phyloP scores from a whole-genome alignment of 805 yeast genomes.

The Candida nemodendra region DNA sequence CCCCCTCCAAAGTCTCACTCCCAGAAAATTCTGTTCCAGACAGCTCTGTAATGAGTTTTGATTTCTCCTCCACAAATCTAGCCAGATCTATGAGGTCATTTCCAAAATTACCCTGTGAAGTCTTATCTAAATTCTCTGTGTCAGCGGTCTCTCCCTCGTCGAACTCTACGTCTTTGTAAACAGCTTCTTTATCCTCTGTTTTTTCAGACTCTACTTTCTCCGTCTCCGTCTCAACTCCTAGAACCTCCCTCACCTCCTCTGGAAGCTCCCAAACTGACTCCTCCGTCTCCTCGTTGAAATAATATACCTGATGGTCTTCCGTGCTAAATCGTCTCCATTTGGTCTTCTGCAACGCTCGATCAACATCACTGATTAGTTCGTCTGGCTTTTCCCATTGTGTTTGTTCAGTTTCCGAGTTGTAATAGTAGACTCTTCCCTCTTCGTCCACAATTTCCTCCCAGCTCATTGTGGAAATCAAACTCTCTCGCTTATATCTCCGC shows the following conservation, averaged over 20 bases:
- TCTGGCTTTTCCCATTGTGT: conserved; percentile 84
- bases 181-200: conserved; percentile 1
- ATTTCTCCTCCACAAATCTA: conserved; percentile 7
- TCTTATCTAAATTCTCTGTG: conserved; percentile 1
- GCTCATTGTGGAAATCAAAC: too few species aligned
- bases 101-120: conserved; percentile 6
- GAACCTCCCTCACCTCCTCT: conserved; percentile 34
- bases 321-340: conserved; percentile 54
- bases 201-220: conserved; percentile 19
- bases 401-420: conserved; percentile 59
- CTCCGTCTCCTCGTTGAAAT: conserved; percentile 61
- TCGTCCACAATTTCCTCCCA: conserved; percentile 71
- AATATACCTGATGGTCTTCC: conserved; percentile 63
- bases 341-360: conserved; percentile 45
- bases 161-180: conserved; percentile 4
- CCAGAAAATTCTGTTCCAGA: not conserved
- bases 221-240: conserved; percentile 4
- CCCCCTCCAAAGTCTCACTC: conserved; percentile 3
- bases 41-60: not conserved
- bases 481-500: not conserved
- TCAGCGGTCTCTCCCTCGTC: conserved; percentile 5
- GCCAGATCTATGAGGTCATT: conserved; percentile 13
- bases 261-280: conserved; percentile 86
- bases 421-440: conserved; percentile 71
- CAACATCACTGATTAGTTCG: conserved; percentile 39